phyloP scores from a whole-genome alignment of 768 basidiomycete genomes.

The Suillus fuscotomentosus region DNA sequence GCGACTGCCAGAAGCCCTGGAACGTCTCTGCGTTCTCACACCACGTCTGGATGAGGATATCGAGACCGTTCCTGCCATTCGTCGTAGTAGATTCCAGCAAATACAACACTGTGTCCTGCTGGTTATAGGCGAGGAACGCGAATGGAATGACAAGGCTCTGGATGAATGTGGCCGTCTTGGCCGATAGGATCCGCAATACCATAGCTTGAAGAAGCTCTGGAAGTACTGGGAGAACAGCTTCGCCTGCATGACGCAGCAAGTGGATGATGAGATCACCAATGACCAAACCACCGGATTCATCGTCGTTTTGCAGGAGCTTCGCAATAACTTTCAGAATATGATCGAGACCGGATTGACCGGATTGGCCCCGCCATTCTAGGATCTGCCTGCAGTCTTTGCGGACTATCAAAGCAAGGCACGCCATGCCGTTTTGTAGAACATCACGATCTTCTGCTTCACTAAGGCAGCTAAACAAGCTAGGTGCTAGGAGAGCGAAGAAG shows the following conservation, averaged over 20 bases:
- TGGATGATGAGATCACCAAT: slow-evolving; percentile 96
- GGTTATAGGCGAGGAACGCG: slow-evolving; percentile 87
- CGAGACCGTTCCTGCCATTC: slow-evolving; percentile 65
- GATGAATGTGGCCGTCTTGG: slow-evolving; percentile 88
- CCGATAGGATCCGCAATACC: slow-evolving; percentile 74
- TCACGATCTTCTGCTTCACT: slow-evolving; percentile 80
- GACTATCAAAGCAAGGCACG: slow-evolving; percentile 78
- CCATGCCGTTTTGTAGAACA: slow-evolving; percentile 81
- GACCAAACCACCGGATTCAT: slow-evolving; percentile 90
- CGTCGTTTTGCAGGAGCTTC: slow-evolving; percentile 70
- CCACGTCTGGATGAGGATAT: slow-evolving; percentile 90
- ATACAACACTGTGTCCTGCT: slow-evolving; percentile 74
- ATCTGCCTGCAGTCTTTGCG: slow-evolving; percentile 87
- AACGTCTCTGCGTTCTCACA: slow-evolving; percentile 93
- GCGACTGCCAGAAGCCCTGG: slow-evolving; percentile 92
- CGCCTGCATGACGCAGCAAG: slow-evolving; percentile 79
- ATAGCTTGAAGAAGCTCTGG: slow-evolving; percentile 87
- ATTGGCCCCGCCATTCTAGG: slow-evolving; percentile 66
- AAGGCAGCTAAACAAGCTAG: slow-evolving; percentile 70
- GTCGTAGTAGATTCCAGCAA: slow-evolving; percentile 70
- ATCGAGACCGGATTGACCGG: slow-evolving; percentile 73
- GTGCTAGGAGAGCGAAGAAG: slow-evolving; percentile 75
- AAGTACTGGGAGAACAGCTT: slow-evolving; percentile 77
- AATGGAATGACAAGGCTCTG: slow-evolving; percentile 94
- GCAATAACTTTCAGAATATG: slow-evolving; percentile 75